Evolutionary conservation across 2,329 filamentous ascomycete species (phyloP).

Genomic region (Biscogniauxia mediterranea): DNA sequence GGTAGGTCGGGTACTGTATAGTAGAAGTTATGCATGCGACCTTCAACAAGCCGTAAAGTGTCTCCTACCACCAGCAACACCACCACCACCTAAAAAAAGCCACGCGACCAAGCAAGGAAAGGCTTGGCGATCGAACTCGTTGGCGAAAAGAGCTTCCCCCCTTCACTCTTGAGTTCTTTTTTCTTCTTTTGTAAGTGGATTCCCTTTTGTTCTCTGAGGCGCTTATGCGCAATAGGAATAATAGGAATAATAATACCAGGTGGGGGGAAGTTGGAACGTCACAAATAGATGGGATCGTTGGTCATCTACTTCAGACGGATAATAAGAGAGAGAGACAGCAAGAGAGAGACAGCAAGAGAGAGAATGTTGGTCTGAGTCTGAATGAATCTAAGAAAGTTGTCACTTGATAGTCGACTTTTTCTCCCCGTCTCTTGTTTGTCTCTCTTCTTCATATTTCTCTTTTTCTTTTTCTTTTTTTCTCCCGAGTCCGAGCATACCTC

Average conservation of each 20-base stretch:
- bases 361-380: too few relatives aligned
- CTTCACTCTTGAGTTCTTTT: background rate
- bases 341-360: too few relatives aligned
- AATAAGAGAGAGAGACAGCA: background rate
- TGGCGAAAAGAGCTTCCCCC: background rate
- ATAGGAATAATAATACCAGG: background rate
- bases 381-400: too few relatives aligned
- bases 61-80: too few relatives aligned
- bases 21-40: too few relatives aligned
- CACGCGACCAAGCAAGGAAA: background rate
- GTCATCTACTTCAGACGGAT: background rate
- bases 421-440: background rate
- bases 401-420: background rate
- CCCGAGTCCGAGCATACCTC: too few relatives aligned
- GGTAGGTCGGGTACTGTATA: too few relatives aligned
- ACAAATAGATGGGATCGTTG: background rate
- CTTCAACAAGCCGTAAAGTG: too few relatives aligned
- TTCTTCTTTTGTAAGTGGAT: too few relatives aligned
- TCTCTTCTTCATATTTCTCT: background rate
- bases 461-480: background rate
- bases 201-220: background rate
- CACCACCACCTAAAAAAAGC: background rate
- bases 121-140: background rate
- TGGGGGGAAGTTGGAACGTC: background rate
- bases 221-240: background rate